Conservation (phyloP, 2,329 filamentous ascomycete genomes). For the Epichloe amarillans region DNA sequence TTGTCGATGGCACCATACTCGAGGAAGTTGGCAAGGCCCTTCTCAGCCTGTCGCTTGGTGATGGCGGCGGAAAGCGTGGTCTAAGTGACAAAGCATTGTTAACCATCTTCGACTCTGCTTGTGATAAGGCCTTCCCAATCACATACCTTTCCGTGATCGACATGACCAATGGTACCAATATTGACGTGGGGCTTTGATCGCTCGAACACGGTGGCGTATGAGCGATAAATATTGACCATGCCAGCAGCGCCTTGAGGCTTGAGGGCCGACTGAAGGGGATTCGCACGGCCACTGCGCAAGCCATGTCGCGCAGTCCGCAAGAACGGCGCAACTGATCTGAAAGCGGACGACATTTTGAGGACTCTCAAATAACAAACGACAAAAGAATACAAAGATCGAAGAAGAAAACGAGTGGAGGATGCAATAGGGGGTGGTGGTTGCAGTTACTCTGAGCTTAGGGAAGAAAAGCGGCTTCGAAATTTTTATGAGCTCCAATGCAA, state of each 20-base stretch:
- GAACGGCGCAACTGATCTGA: constrained; percentile 66
- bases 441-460: constrained; percentile 10
- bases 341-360: constrained; percentile 63
- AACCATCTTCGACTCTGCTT: neutral
- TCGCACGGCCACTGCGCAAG: constrained; percentile 54
- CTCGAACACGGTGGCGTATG: constrained; percentile 62
- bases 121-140: neutral
- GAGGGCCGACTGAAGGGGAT: constrained; percentile 62
- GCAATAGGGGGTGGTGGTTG: constrained; percentile 10
- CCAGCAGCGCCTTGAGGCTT: constrained; percentile 48
- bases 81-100: constrained; percentile 31
- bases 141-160: constrained; percentile 95
- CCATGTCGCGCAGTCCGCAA: constrained; percentile 69
- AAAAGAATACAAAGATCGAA: constrained; percentile 13
- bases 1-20: constrained; percentile 98
- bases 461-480: constrained; percentile 17
- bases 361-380: neutral
- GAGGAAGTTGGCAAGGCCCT: constrained; percentile 86
- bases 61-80: constrained; percentile 97
- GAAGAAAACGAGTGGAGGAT: constrained; percentile 11
- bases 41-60: constrained; percentile 93
- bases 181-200: constrained; percentile 96
- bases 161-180: constrained; percentile 97
- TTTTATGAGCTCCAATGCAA: constrained; percentile 20
- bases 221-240: constrained; percentile 51